Conservation (phyloP, 176 grass and related monocot species). For the Stipa capillata region DNA sequence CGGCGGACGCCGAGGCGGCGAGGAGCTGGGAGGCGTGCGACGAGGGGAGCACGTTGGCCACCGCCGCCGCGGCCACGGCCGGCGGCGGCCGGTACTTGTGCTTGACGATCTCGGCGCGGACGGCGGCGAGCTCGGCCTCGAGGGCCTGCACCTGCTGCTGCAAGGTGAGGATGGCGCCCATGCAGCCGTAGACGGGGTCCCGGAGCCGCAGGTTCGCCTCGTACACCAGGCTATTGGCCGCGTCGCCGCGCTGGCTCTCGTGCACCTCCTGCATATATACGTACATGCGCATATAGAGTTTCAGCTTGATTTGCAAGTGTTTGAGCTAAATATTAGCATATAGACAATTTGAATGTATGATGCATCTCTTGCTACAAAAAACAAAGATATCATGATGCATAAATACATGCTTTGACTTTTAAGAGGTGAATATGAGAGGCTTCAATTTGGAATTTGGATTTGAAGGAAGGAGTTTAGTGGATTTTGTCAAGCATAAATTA, state of each 20-base stretch:
- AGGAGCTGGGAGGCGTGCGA: conserved; percentile 45
- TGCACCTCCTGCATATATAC: conserved; percentile 70
- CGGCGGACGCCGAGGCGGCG: conserved; percentile 20
- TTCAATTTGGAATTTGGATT: not conserved
- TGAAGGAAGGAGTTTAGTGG: not conserved
- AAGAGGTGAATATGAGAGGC: not conserved
- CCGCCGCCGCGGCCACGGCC: not conserved
- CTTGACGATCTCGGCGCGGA: conserved; percentile 59
- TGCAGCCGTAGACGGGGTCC: conserved; percentile 88
- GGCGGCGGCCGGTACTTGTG: conserved; percentile 48
- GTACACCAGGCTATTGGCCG: conserved; percentile 88
- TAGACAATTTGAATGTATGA: not conserved
- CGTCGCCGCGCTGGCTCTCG: conserved; percentile 75
- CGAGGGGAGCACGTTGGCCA: conserved; percentile 39
- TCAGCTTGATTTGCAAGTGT: no score
- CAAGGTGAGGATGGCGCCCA: conserved; percentile 75
- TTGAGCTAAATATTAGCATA: no score
- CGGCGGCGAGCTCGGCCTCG: conserved; percentile 62
- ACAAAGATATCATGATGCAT: not conserved
- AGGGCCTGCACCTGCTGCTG: conserved; percentile 88
- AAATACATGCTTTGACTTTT: conserved; percentile 3
- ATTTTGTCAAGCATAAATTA: not conserved
- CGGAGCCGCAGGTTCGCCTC: conserved; percentile 80
- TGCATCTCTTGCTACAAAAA: not conserved
- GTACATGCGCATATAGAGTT: not conserved